Evolutionary conservation across 805 yeast genomes (phyloP), one percentile per base, ranked within the genome.

Genomic region (Candida silvicultrix): DNA sequence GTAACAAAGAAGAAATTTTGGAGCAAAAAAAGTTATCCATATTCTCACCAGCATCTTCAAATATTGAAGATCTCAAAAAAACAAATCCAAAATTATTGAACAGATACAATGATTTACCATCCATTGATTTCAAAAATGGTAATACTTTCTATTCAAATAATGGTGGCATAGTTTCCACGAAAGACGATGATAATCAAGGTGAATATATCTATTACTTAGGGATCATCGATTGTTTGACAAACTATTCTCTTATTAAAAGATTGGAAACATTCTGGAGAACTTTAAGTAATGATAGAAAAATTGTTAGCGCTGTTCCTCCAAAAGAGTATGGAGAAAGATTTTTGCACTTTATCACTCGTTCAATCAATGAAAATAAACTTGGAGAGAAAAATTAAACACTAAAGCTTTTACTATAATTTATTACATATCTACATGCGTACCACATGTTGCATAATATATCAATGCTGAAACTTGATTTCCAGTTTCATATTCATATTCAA

Each of bases 261-360:
- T 63, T 89, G 40, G 99, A 94, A 60, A 92, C 98, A 0, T 78
- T 87, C 51, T 85, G 89, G 81, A 77, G 96, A 62, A 74, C 86
- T 15, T 56, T 94, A 22, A 76, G 77, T 34, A 86, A 88, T 58
- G 75, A 81, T 36, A 69, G 90, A 45, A 74, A 74, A 39, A 75
- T 83, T 3, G 81, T 95, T 3, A 86, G 96, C 54, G 95, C 99
- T 0, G 73, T 94, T 12, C 98, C 99, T 0, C 90, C 98, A 0
- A 57, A 59, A 6, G 98, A 90, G 56, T 94, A 94, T 59, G 97
- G 97, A 9, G 83, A 84, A 46, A 73, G 99, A 56, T 90, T 94
- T 61, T 70, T 83, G 48, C 70, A 72, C 18, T 94, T 94, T 60
- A 80, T 94, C n/a, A 61, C 58, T 31, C 51, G 58, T 18, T 68